Evolutionary conservation across 495 filamentous ascomycete species (phyloP), one percentile per base, ranked within the genome.

Genomic region (Neurospora sp.): DNA sequence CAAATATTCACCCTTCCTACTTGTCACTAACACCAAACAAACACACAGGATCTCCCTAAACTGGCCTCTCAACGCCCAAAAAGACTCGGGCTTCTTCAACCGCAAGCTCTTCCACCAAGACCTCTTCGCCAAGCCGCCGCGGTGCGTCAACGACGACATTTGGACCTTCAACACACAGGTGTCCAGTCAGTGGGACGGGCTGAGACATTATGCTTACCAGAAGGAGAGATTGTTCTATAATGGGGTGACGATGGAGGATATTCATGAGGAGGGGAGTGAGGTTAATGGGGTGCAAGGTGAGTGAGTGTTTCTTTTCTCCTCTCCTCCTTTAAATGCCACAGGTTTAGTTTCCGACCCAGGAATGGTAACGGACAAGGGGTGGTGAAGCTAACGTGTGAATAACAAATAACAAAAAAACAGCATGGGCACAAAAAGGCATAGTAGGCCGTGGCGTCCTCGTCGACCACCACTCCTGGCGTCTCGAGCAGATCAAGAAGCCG

Each of bases 101-200:
- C 79, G 85, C 11, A 73, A 77, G 22, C 71, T 74, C 22, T 85
- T 86, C 74, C 78, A 84, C 69, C 81, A 85, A 73, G 70, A 83
- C 9, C 69, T 86, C 27, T 77, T 80, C 70, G 75, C 77, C 38
- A 84, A 82, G 76, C 71, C 76, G 14, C 78, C 78, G 40, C 74
- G 79, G 48, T 73, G 75, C 27, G 84, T 89, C 40, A 90, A 89
- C 72, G 88, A 90, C 75, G 88, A 90, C 78, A 76, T 87, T 27
- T 84, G 88, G 83, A 84, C 82, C 14, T 88, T 91, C 76, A 91
- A 91, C 77, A 85, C 89, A 14, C 89, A 91, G 81, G 78, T 80
- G 18, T 78, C 77, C 5, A 79, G 78, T 69, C 82, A 85, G 72
- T 85, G 83, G 83, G 84, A 86, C 69, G 82, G 82, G 14, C 70